phyloP scores from a whole-genome alignment of 129 eudicot species.

The Escallonia rubra region DNA sequence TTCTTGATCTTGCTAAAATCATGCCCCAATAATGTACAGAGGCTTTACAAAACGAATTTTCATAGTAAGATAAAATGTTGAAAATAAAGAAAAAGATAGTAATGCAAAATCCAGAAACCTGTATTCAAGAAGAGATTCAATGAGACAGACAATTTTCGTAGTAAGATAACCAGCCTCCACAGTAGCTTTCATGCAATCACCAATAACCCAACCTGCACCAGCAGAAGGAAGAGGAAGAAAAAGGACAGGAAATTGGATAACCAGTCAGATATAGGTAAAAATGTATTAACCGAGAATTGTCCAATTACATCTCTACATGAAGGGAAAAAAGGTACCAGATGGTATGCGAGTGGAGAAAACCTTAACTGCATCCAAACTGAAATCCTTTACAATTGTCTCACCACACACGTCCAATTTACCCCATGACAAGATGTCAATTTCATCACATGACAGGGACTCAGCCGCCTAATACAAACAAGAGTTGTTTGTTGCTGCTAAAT shows the following conservation, averaged over 20 bases:
- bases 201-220: slow-evolving; percentile 37
- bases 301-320: too few relatives aligned
- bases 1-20: too few relatives aligned
- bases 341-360: slow-evolving; percentile 38
- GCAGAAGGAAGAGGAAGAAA: slow-evolving; percentile 1
- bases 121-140: slow-evolving; percentile 67
- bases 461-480: slow-evolving; percentile 53
- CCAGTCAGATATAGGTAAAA: not conserved
- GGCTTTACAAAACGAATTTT: too few relatives aligned
- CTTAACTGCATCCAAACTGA: slow-evolving; percentile 35
- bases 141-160: slow-evolving; percentile 55
- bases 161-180: slow-evolving; percentile 46
- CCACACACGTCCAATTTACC: slow-evolving; percentile 39
- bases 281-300: too few relatives aligned
- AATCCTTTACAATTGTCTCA: slow-evolving; percentile 38
- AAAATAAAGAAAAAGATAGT: not conserved
- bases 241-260: not conserved
- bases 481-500: not conserved
- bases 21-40: too few relatives aligned
- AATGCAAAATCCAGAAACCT: slow-evolving; percentile 32
- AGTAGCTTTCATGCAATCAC: slow-evolving; percentile 24
- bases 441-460: slow-evolving; percentile 43
- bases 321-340: slow-evolving; percentile 35
- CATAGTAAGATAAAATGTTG: too few relatives aligned
- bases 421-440: slow-evolving; percentile 48